These are phyloP conservation scores for Fraxinus velutina DNA, from an alignment of 305 asterid genomes.

Conservation along the genomic window DNA sequence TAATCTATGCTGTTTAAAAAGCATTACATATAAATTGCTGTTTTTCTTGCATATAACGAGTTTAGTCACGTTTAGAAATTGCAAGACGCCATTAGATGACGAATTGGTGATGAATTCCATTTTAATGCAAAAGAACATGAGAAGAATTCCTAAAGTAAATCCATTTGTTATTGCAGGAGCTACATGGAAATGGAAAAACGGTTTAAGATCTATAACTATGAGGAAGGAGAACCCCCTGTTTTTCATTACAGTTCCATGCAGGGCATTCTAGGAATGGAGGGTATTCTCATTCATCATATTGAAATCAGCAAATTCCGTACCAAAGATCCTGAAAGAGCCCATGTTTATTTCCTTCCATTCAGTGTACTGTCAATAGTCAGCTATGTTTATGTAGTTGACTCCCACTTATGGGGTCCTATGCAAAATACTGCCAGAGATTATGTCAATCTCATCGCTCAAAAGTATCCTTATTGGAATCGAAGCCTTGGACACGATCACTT, in stretches of 20 bases:
- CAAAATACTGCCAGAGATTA: constrained; percentile 28
- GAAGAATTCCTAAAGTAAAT: background rate
- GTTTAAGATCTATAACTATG: constrained; percentile 43
- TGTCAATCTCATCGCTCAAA: constrained; percentile 27
- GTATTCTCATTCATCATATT: constrained; percentile 49
- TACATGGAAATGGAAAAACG: constrained; percentile 60
- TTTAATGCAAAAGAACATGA: background rate
- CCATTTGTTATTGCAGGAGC: constrained; percentile 37
- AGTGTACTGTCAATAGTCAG: constrained; percentile 31
- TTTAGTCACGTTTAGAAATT: background rate
- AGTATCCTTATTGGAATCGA: constrained; percentile 45
- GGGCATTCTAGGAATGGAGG: constrained; percentile 54
- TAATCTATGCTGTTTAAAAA: background rate
- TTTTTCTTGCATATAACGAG: background rate
- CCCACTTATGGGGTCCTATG: constrained; percentile 36
- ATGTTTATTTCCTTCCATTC: constrained; percentile 38
- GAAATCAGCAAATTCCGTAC: constrained; percentile 38
- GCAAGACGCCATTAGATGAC: background rate
- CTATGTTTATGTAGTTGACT: constrained; percentile 24
- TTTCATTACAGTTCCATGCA: constrained; percentile 62
- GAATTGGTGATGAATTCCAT: background rate
- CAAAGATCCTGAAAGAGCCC: constrained; percentile 34
- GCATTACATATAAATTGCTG: background rate
- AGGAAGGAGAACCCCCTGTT: constrained; percentile 60
- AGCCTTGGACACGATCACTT: constrained; percentile 49